Percentiles rank a stretch among this genome's conserved stretches.
Conservation (phyloP, 2,329 filamentous ascomycete species). For the Sphaerulina vaccinii region DNA sequence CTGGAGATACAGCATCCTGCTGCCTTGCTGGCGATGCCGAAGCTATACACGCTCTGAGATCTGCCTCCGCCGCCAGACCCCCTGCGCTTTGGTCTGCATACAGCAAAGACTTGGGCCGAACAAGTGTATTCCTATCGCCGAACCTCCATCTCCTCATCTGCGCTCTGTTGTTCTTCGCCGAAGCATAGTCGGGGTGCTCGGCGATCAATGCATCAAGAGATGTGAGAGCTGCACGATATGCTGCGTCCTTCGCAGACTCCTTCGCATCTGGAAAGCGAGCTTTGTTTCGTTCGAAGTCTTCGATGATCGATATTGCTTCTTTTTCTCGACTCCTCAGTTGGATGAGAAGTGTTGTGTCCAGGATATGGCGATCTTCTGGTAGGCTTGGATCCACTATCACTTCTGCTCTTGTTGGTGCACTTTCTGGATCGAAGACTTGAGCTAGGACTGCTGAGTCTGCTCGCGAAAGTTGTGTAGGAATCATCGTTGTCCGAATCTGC, state of each 20-base stretch:
- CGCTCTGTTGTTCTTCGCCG: slow-evolving; percentile 71
- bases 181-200: slow-evolving; percentile 65
- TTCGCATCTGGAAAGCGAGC: slow-evolving; percentile 9
- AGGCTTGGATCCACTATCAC: slow-evolving; percentile 29
- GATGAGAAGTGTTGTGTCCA: slow-evolving; percentile 16
- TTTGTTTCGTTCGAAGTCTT: slow-evolving; percentile 23
- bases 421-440: slow-evolving; percentile 35
- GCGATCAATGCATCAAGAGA: slow-evolving; percentile 58
- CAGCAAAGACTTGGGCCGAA: slow-evolving; percentile 12
- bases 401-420: slow-evolving; percentile 26
- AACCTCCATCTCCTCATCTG: slow-evolving; percentile 52
- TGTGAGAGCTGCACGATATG: slow-evolving; percentile 29
- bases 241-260: slow-evolving; percentile 20
- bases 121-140: slow-evolving; percentile 50
- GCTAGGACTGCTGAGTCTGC: slow-evolving; percentile 51
- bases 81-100: slow-evolving; percentile 4
- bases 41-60: slow-evolving; percentile 51
- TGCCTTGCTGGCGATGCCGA: slow-evolving; percentile 57
- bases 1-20: slow-evolving; percentile 58
- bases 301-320: slow-evolving; percentile 31
- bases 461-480: slow-evolving; percentile 24
- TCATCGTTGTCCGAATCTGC: slow-evolving; percentile 6
- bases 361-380: slow-evolving; percentile 28
- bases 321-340: slow-evolving; percentile 27
- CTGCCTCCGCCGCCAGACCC: slow-evolving; percentile 31